Evolutionary conservation across 768 basidiomycete genomes (phyloP).

Genomic region (Galerina sulciceps): DNA sequence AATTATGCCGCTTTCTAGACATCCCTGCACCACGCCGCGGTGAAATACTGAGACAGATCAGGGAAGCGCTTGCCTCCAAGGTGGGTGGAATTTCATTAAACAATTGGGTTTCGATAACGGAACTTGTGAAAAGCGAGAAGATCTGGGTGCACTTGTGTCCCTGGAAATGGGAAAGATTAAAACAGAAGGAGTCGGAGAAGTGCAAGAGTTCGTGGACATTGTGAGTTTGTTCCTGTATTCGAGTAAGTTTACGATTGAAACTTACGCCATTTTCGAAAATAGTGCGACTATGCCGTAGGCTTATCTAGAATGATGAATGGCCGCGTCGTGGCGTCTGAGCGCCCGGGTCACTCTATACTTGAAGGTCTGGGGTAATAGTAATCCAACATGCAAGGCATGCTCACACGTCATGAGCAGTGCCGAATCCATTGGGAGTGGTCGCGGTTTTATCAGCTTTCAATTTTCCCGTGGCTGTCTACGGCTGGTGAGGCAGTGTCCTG

Average conservation of each 20-base stretch:
- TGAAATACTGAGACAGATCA: slow-evolving; percentile 85
- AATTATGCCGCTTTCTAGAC: slow-evolving; percentile 26
- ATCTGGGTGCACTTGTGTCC: slow-evolving; percentile 81
- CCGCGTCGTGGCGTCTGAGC: slow-evolving; percentile 82
- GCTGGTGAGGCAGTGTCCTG: slow-evolving; percentile 55
- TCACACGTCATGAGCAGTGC: slow-evolving; percentile 55
- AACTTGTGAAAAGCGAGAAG: slow-evolving; percentile 59
- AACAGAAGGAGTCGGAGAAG: slow-evolving; percentile 90
- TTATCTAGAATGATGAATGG: slow-evolving; percentile 96
- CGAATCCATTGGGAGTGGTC: slow-evolving; percentile 81
- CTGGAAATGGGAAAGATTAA: slow-evolving; percentile 92
- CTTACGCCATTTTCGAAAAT: slow-evolving; percentile 14
- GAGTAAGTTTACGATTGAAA: slow-evolving; percentile 4
- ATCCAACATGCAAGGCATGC: slow-evolving; percentile 13
- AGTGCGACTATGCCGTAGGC: slow-evolving; percentile 96
- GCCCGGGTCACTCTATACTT: slow-evolving; percentile 88
- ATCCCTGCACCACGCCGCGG: slow-evolving; percentile 89
- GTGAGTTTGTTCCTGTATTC: slow-evolving; percentile 51
- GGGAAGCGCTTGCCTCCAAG: slow-evolving; percentile 81
- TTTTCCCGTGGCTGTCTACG: slow-evolving; percentile 93
- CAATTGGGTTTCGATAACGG: not conserved
- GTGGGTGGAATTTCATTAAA: slow-evolving; percentile 37
- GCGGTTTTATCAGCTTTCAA: slow-evolving; percentile 92
- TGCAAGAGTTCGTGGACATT: slow-evolving; percentile 94
- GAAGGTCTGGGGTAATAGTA: slow-evolving; percentile 59